Base-by-base conservation (phyloP, 1,284 basidiomycete genomes). In the Peniophora sp. region DNA sequence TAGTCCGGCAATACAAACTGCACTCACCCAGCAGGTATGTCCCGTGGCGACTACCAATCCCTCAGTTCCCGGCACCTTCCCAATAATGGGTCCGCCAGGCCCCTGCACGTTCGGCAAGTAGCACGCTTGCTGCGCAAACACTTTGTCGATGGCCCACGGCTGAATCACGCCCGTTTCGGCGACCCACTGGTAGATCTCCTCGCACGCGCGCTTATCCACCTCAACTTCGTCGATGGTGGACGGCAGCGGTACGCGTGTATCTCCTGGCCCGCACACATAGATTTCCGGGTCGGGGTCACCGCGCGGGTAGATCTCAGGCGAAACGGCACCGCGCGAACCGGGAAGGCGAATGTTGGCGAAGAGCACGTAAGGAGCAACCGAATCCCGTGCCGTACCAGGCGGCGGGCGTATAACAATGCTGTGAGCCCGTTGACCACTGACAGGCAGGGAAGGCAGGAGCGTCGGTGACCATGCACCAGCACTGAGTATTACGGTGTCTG, bases 391-490 rank as follows among this genome's bases (percentile, higher is more conserved):
- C 34, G 49, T 5, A 3, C 34, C 35, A 60, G 61, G 3, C 74
- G 71, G 27, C 60, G 79, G 63, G 27, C 55, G 54, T 55, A 87
- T 77, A 2, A 77, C 79, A 59, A 88, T 74, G 58, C 83, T 85
- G 63, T 88, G 85, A 0, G 82, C 84, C 48, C 85, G 81, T 2
- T 73, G 80, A 35, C 72, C 73, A 14, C 66, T 61, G 55, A 88
- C 75, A 14, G 83, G 83, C 25, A 86, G 70, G 6, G 66, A 57
- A 11, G 73, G 67, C 32, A 71, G 53, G 53, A 88, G 61, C 8
- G 59, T 63, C 10, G 90, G 78, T 0, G 92, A 91, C 94, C 94
- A 97, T 1, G 91, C 89, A 12, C 93, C 93, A 11, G 89, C 88
- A 25, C 85, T 78, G 50, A 97, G 65, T 32, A 96, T 72, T 48